A percentile compares a stretch with the other conserved stretches of the same genome.
Evolutionary conservation across 768 basidiomycete species (phyloP).

Genomic region (Leccinellum albellum): DNA sequence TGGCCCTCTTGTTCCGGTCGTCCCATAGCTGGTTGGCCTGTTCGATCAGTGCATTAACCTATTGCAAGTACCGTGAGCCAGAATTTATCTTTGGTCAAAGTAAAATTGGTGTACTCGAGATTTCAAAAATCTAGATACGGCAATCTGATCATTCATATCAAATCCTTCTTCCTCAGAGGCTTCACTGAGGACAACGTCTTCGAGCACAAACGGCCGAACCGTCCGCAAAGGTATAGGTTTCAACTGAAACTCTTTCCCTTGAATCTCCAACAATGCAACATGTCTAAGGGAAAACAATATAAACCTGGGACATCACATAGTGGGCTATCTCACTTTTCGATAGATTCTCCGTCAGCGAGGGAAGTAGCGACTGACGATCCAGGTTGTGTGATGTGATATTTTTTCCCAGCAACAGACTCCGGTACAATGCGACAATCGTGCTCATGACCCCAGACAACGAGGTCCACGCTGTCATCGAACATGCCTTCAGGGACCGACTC

Average conservation of each 20-base stretch:
- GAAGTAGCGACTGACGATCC: constrained; percentile 95
- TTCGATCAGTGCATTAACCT: constrained; percentile 79
- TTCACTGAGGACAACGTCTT: constrained; percentile 72
- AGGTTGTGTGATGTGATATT: constrained; percentile 90
- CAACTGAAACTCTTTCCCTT: constrained; percentile 83
- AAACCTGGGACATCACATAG: not conserved
- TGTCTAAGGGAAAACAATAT: constrained; percentile 50
- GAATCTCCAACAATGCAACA: constrained; percentile 84
- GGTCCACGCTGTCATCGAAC: constrained; percentile 92
- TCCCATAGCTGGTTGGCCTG: constrained; percentile 53
- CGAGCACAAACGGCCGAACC: constrained; percentile 91
- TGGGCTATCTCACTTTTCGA: constrained; percentile 65
- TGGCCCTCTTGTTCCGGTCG: constrained; percentile 23
- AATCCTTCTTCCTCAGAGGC: constrained; percentile 74
- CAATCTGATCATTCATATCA: constrained; percentile 76
- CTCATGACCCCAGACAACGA: constrained; percentile 98
- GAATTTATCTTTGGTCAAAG: not conserved
- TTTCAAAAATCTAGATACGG: constrained; percentile 78
- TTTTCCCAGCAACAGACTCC: constrained; percentile 86
- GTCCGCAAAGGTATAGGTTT: constrained; percentile 85
- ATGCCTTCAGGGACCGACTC: constrained; percentile 93
- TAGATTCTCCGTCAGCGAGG: constrained; percentile 86
- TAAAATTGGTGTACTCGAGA: constrained; percentile 44
- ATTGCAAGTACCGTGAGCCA: constrained; percentile 1
- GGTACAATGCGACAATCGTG: constrained; percentile 94